Evolutionary conservation across 2,329 filamentous ascomycete genomes (phyloP), one percentile per base, ranked within the genome.

Genomic region (Ramichloridium luteum): DNA sequence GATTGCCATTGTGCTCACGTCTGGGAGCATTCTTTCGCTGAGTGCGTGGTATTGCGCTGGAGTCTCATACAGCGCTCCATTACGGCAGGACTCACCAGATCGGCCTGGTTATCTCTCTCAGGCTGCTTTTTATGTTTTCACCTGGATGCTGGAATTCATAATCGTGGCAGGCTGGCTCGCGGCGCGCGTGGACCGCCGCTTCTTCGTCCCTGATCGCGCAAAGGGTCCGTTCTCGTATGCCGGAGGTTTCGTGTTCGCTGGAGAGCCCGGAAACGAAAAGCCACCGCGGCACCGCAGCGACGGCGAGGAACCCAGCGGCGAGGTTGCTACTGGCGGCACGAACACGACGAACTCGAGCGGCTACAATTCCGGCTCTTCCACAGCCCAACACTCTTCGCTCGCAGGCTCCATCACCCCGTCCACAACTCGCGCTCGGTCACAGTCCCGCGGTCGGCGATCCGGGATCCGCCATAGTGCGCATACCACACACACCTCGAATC

Each of bases 91-190:
- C 64, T 3, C 45, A 48, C 34, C 60, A 27, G 74, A 80, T 2
- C n/a, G n/a, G n/a, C 76, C 75, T 4, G 80, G 76, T 68, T 88
- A 77, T 51, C 70, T 83, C 46, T 62, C 62, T 48, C 80, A 77
- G 52, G 70, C 74, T 2, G 73, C 70, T 46, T 93, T 84, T 61
- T 93, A 90, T 60, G 59, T 74, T 49, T 81, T 90, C 61, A 80
- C 82, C 58, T 92, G 81, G 50, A 62, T 61, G 11, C 64, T 86
- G 22, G 85, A 93, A 56, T 60, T 86, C 25, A 50, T 79, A 14
- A 73, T 84, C 22, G 66, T 88, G 4, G 68, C 66, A 32, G 58
- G 76, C 6, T 88, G 81, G 56, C 67, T 76, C 0, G 48, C 79
- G 11, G 56, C 68, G 13, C 69, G 84, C 17, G 74, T 90, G 39